These are phyloP conservation scores for Venturia effusa DNA, from an alignment of 2,329 filamentous ascomycete genomes.

Conservation along the genomic window DNA sequence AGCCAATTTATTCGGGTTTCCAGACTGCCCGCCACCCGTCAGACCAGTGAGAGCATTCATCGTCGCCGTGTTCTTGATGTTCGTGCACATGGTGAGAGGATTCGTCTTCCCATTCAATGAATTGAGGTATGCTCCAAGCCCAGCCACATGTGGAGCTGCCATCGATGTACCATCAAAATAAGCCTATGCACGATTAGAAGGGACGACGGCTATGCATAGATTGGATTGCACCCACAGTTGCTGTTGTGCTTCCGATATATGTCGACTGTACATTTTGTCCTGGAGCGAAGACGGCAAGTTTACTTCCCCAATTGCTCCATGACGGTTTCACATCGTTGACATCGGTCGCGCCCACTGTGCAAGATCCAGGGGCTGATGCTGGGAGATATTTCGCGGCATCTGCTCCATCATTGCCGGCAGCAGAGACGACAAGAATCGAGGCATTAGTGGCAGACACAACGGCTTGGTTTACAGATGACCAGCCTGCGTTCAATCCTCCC, in stretches of 20 bases:
- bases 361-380: constrained; percentile 9
- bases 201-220: too few relatives aligned
- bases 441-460: constrained; percentile 2
- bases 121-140: constrained; percentile 61
- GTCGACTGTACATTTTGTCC: constrained; percentile 8
- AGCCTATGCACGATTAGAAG: constrained; percentile 22
- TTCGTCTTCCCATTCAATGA: constrained; percentile 27
- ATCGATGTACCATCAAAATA: constrained; percentile 53
- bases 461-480: constrained; percentile 4
- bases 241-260: constrained; percentile 4
- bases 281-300: constrained; percentile 11
- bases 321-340: constrained; percentile 5
- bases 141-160: constrained; percentile 59
- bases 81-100: neutral
- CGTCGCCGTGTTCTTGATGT: constrained; percentile 6
- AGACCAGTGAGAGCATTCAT: constrained; percentile 6
- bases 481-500: constrained; percentile 19
- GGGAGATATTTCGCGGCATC: constrained; percentile 6
- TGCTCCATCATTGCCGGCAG: constrained; percentile 10
- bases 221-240: neutral
- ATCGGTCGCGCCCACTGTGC: constrained; percentile 11
- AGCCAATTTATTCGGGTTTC: constrained; percentile 2
- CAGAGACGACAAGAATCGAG: constrained; percentile 6
- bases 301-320: constrained; percentile 12
- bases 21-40: neutral